phyloP scores from a whole-genome alignment of 2,329 filamentous ascomycete species.

The Xylaria sp. region DNA sequence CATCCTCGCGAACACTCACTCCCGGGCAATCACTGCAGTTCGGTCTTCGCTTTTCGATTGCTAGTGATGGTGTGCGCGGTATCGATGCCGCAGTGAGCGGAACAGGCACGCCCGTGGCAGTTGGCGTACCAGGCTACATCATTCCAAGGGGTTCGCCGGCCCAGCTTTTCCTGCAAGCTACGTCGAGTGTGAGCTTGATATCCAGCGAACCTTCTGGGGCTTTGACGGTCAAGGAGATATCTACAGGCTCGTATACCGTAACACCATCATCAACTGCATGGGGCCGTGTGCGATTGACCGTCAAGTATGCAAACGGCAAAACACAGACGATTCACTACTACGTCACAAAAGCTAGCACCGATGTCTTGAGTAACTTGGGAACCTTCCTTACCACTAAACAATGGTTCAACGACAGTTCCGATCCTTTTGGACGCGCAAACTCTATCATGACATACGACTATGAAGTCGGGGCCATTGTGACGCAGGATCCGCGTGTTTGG shows the following conservation, averaged over 20 bases:
- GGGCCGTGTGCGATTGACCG: constrained; percentile 55
- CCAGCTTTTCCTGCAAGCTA: constrained; percentile 51
- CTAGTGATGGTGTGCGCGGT: constrained; percentile 48
- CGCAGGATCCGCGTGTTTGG: constrained; percentile 59
- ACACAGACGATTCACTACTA: constrained; percentile 63
- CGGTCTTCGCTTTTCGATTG: constrained; percentile 58
- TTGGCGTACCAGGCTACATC: constrained; percentile 62
- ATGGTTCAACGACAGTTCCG: constrained; percentile 56
- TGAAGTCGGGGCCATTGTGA: constrained; percentile 50
- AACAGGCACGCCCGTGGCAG: constrained; percentile 53
- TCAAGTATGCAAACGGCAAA: constrained; percentile 54
- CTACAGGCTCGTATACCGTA: constrained; percentile 47
- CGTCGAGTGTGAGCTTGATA: constrained; percentile 48
- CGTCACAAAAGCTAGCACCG: constrained; percentile 54
- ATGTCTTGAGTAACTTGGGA: constrained; percentile 54
- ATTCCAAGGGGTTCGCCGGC: constrained; percentile 54
- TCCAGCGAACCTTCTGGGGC: constrained; percentile 46
- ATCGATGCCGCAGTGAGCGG: constrained; percentile 54
- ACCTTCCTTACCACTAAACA: constrained; percentile 59
- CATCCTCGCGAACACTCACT: constrained; percentile 52
- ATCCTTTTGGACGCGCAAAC: constrained; percentile 59
- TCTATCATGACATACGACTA: constrained; percentile 64
- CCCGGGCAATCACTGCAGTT: constrained; percentile 53
- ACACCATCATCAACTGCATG: constrained; percentile 51
- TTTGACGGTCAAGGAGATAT: constrained; percentile 43